Evolutionary conservation across 139 green algal genomes (phyloP), one percentile per base, ranked within the genome.

Genomic region (Chlamydomonas sp.): DNA sequence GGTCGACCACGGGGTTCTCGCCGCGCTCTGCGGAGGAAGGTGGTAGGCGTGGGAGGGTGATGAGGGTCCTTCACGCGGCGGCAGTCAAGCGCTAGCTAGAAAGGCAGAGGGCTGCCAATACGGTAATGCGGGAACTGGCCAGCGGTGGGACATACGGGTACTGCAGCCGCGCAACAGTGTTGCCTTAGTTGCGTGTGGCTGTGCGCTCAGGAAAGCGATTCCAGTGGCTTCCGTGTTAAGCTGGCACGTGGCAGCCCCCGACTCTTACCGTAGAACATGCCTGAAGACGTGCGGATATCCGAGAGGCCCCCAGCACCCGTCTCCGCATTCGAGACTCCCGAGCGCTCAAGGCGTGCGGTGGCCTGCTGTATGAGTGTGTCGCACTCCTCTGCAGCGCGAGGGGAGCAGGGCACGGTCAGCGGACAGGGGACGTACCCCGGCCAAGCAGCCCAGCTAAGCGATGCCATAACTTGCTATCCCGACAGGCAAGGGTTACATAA

Each of bases 261-360:
- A 0, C 79, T 80, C 15, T 84, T n/a, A 2, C 10, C 49, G n/a
- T 92, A 90, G 76, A 94, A 93, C 90, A 91, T 93, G 49, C 91
- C 91, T 9, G 63, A 86, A 78, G 71, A 88, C 14, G 92, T 94
- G 31, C 90, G 86, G 63, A 93, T 85, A 4, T 86, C 82, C 0
- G 67, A 79, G 4, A 80, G 0, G 57, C 57, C 83, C 12, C 83
- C 75, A 8, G 74, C 83, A 12, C 83, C 83, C 10, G 83, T 88
- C 1, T 20, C 62, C 0, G 83, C 63, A 57, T 88, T 71, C 12
- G 75, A 73, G 6, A 88, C 83, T 15, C 83, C 83, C 6, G 74
- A 83, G 17, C 83, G 49, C 20, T 88, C 74, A 20, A 88, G 49
- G 5, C 83, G 63, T 1, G 2, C 9, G 5, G 2, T 60, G 0